Percentiles rank a stretch among this genome's conserved stretches.
These are phyloP conservation scores for Salix koriyanagi DNA, from an alignment of 345 rosid species.

Conservation along the genomic window DNA sequence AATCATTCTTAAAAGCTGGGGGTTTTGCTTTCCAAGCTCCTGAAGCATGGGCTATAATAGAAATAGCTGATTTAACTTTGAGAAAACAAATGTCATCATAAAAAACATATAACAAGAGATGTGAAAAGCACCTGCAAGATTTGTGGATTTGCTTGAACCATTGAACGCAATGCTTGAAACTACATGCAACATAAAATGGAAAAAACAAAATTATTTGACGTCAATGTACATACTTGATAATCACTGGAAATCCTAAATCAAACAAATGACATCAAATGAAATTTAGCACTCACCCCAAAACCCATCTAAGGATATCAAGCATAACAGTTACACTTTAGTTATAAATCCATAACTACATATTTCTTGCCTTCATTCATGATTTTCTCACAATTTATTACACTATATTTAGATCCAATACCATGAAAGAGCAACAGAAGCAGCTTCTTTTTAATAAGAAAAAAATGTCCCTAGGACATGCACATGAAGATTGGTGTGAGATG, in stretches of 20 bases:
- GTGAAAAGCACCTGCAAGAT: conserved; percentile 66
- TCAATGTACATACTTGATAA: neutral
- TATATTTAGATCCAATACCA: neutral
- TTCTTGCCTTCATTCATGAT: neutral
- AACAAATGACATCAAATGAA: neutral
- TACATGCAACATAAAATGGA: conserved; percentile 19
- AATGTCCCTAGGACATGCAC: no score
- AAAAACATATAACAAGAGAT: neutral
- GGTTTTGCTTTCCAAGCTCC: conserved; percentile 98
- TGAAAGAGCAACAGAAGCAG: neutral
- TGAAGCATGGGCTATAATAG: conserved; percentile 92
- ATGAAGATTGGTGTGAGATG: no score
- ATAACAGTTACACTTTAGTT: neutral
- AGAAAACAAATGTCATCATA: neutral
- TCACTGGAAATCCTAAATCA: neutral
- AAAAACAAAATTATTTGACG: neutral
- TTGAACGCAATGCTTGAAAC: conserved; percentile 90
- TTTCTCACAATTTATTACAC: neutral
- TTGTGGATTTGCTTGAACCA: conserved; percentile 97
- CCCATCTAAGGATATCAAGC: neutral
- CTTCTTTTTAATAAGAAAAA: no score
- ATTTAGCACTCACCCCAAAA: neutral
- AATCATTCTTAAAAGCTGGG: conserved; percentile 81
- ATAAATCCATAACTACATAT: neutral
- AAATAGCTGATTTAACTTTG: conserved; percentile 15